phyloP scores from a whole-genome alignment of 306 rosid genomes.

The Quercus parvula region DNA sequence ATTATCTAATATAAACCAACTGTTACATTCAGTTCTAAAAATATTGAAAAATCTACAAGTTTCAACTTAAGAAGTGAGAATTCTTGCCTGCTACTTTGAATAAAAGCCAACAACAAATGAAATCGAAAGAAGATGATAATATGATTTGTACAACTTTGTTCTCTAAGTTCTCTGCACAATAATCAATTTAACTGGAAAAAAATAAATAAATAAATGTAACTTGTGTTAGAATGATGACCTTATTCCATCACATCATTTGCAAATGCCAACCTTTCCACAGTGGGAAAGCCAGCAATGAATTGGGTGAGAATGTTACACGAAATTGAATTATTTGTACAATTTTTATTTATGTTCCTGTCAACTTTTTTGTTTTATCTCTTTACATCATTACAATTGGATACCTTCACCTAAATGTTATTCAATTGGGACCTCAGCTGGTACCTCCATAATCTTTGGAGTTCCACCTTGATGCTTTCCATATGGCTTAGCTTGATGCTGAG shows the following conservation, averaged over 20 bases:
- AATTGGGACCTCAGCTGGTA: constrained; percentile 24
- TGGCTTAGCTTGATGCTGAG: constrained; percentile 69
- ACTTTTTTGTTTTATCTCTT: constrained; percentile 28
- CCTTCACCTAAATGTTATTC: constrained; percentile 27
- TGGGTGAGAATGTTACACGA: constrained; percentile 62
- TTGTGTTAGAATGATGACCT: constrained; percentile 39
- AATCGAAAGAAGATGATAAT: background rate
- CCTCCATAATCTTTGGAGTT: constrained; percentile 44
- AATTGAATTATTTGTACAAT: constrained; percentile 62
- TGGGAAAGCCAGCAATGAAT: constrained; percentile 49
- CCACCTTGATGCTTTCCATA: constrained; percentile 49
- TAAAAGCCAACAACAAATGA: background rate
- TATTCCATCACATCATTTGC: constrained; percentile 69
- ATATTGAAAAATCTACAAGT: background rate
- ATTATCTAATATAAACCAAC: background rate
- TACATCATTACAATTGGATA: constrained; percentile 46
- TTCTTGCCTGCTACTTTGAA: too few species aligned
- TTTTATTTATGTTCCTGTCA: constrained; percentile 44
- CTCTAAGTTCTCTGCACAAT: constrained; percentile 3
- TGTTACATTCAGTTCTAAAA: background rate
- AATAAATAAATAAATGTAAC: background rate
- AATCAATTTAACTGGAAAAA: constrained; percentile 29
- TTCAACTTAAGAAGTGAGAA: too few species aligned
- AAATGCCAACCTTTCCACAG: constrained; percentile 49
- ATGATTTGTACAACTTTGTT: background rate